Evolutionary conservation across 2,329 filamentous ascomycete species (phyloP), one percentile per base, ranked within the genome.

Genomic region (Colletotrichum cuscutae): DNA sequence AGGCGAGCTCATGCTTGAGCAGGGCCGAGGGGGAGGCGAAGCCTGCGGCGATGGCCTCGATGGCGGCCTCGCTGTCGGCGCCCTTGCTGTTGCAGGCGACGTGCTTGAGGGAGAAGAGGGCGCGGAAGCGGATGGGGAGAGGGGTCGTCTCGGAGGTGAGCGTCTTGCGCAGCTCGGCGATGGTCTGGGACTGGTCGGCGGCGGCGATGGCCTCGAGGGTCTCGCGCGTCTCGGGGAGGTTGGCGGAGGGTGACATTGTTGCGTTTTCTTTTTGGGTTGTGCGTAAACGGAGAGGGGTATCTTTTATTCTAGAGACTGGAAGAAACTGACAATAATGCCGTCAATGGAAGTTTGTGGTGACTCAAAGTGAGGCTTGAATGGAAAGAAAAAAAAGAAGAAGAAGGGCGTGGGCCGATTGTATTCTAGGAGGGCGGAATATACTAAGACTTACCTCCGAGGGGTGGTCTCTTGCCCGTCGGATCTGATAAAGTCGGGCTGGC

Each of bases 41-140:
- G 2, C 88, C 96, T 8, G 95, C 95, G 2, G 96, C 95, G 77
- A 99, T 99, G 54, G 97, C 95, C 69, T 92, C 88, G 77, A 93
- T 90, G 62, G 91, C 90, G 11, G 86, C 86, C 37, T 86, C 83
- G 37, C 83, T 80, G 76, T 92, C 91, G 22, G 93, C 89, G 54
- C 91, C 90, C 8, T 91, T 85, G 22, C 85, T 82, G 76, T 92
- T 89, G 71, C 90, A 92, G 60, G 97, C 96, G 73, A 98, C 87
- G 82, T 98, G 94, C 86, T 99, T 99, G 73, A 99, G 91, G 22
- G 96, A 98, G 87, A 99, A 99, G 77, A 99, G 93, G 56, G 97
- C 96, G 78, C 97, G 95, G 85, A 98, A 99, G 75, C 97, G 95
- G 75, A 94, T 89, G 52, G 95, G 93, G 67, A 99, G 93, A 58